phyloP scores from a whole-genome alignment of 1,284 basidiomycete species.

The Cutaneotrichosporon sp. region DNA sequence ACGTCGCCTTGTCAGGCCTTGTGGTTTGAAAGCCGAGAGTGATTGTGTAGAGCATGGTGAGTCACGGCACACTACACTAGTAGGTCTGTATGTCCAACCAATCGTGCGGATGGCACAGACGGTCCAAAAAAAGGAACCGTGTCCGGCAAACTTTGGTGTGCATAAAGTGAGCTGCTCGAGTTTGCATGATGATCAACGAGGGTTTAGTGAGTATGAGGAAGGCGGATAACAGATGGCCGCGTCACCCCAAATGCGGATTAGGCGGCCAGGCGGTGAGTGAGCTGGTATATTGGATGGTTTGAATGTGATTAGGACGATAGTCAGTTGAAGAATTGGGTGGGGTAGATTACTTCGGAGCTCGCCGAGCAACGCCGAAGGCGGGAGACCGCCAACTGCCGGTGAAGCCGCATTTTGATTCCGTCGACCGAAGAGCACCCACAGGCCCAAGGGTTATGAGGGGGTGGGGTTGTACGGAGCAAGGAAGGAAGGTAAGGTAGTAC shows the following conservation, averaged over 20 bases:
- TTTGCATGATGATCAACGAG: background rate
- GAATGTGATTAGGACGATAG: background rate
- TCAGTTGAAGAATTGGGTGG: slow-evolving; percentile 3
- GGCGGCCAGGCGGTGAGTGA: background rate
- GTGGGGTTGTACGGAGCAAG: no score
- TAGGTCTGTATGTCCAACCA: background rate
- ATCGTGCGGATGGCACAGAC: background rate
- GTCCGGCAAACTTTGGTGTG: background rate
- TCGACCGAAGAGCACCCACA: background rate
- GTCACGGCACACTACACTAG: background rate
- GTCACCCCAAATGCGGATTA: no score
- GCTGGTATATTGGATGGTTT: background rate
- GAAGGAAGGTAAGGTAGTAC: background rate
- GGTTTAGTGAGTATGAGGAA: background rate
- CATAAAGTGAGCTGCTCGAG: background rate
- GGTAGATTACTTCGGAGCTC: slow-evolving; percentile 1
- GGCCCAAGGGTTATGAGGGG: background rate
- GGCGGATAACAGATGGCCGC: background rate
- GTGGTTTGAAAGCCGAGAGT: background rate
- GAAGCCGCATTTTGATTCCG: slow-evolving; percentile 6
- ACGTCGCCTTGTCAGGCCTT: background rate
- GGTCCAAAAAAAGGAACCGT: background rate
- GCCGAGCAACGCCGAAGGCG: slow-evolving; percentile 11
- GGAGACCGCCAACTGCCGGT: background rate
- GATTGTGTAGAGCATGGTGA: background rate